Percentiles rank a stretch among this genome's conserved stretches.
These are phyloP conservation scores for Hagleromyces aurorensis DNA, from an alignment of 805 yeast species.

Conservation along the genomic window DNA sequence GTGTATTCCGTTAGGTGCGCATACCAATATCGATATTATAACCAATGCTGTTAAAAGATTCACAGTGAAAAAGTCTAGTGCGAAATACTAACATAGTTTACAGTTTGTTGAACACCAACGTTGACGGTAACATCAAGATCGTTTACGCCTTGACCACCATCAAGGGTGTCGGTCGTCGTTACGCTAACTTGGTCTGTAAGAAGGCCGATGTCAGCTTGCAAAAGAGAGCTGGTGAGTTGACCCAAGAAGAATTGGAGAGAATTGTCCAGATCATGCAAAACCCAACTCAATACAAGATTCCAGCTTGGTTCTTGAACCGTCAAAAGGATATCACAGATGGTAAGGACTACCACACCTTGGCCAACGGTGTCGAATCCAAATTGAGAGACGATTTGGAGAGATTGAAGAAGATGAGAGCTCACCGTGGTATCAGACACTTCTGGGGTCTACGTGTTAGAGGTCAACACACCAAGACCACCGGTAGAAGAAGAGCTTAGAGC, in stretches of 20 bases:
- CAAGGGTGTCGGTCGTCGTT: conserved; percentile 99
- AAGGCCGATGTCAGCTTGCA: conserved; percentile 98
- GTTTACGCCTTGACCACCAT: conserved; percentile 99
- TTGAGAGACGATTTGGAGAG: conserved; percentile 99
- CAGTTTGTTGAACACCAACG: conserved; percentile 99
- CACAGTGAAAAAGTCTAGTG: neutral
- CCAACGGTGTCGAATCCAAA: conserved; percentile 98
- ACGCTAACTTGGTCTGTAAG: conserved; percentile 99
- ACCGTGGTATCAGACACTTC: conserved; percentile 99
- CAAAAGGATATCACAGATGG: conserved; percentile 98
- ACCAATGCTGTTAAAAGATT: no score
- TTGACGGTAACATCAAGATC: conserved; percentile 99
- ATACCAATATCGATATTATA: no score
- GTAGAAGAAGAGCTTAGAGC: conserved; percentile 69
- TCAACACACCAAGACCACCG: conserved; percentile 99
- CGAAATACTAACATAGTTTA: conserved; percentile 10
- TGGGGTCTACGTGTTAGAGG: conserved; percentile 99
- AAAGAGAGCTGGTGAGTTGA: conserved; percentile 99
- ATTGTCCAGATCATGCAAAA: conserved; percentile 99
- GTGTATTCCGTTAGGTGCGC: no score
- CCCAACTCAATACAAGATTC: conserved; percentile 99
- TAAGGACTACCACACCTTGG: conserved; percentile 97
- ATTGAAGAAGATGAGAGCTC: conserved; percentile 99
- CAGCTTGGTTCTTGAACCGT: conserved; percentile 99
- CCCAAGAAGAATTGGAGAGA: conserved; percentile 99